phyloP scores from a whole-genome alignment of 306 rosid species.

The Lithocarpus polystachyus region DNA sequence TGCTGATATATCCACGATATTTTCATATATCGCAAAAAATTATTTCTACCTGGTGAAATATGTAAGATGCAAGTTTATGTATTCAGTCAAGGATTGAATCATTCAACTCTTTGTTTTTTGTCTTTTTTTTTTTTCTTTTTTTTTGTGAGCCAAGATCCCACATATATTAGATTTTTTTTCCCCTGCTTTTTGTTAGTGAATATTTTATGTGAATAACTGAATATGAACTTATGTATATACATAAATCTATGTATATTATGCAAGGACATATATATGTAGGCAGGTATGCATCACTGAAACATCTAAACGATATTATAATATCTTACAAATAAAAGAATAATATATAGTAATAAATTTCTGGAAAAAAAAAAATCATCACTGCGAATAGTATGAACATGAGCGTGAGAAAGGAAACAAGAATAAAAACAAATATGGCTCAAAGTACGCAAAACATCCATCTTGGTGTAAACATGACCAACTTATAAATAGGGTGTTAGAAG shows the following conservation, averaged over 20 bases:
- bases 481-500: neutral
- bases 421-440: neutral
- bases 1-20: neutral
- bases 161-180: neutral
- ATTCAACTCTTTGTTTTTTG: neutral
- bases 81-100: neutral
- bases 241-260: no score
- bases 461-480: neutral
- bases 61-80: neutral
- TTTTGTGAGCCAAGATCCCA: neutral
- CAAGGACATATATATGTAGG: neutral
- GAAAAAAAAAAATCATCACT: neutral
- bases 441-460: neutral
- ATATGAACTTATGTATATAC: neutral
- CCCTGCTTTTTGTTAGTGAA: neutral
- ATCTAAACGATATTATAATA: neutral
- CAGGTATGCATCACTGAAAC: neutral
- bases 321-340: neutral
- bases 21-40: neutral
- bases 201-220: neutral
- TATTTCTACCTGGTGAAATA: neutral
- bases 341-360: neutral
- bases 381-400: neutral
- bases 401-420: neutral
- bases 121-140: no score